Conservation (phyloP, 2,329 filamentous ascomycete genomes). For the Penicillium janthinellum region DNA sequence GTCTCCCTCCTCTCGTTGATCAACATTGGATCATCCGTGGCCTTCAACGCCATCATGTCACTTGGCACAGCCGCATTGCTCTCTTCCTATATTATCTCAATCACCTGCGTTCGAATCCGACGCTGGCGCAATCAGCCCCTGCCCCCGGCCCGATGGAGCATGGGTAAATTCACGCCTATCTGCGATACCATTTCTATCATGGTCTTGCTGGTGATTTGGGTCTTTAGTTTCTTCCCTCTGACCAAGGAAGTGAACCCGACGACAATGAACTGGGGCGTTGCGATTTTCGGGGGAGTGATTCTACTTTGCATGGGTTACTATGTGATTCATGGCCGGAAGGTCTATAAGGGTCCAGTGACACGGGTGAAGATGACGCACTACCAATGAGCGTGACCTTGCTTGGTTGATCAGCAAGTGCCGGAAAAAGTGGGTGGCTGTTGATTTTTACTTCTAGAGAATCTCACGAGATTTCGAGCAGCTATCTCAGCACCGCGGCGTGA, state of each 20-base stretch:
- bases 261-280: constrained; percentile 53
- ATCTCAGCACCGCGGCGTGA: neutral
- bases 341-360: constrained; percentile 35
- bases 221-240: constrained; percentile 51
- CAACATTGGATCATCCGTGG: constrained; percentile 53
- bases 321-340: constrained; percentile 34
- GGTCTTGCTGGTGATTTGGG: constrained; percentile 44
- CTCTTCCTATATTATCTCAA: constrained; percentile 50
- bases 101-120: constrained; percentile 51
- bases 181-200: constrained; percentile 46
- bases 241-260: constrained; percentile 32
- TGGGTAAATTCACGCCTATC: constrained; percentile 49
- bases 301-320: constrained; percentile 35
- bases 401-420: neutral
- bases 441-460: too few species aligned
- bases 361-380: constrained; percentile 18
- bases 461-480: too few species aligned
- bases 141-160: constrained; percentile 48
- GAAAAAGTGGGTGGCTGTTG: too few species aligned
- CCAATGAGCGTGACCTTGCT: neutral
- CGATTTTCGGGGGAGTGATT: constrained; percentile 50
- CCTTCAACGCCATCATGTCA: constrained; percentile 49
- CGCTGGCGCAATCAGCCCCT: constrained; percentile 46
- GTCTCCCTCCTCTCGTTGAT: constrained; percentile 53
- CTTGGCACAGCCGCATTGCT: constrained; percentile 46